Evolutionary conservation across 805 yeast species (phyloP).

Genomic region (Metschnikowia colocasiae): DNA sequence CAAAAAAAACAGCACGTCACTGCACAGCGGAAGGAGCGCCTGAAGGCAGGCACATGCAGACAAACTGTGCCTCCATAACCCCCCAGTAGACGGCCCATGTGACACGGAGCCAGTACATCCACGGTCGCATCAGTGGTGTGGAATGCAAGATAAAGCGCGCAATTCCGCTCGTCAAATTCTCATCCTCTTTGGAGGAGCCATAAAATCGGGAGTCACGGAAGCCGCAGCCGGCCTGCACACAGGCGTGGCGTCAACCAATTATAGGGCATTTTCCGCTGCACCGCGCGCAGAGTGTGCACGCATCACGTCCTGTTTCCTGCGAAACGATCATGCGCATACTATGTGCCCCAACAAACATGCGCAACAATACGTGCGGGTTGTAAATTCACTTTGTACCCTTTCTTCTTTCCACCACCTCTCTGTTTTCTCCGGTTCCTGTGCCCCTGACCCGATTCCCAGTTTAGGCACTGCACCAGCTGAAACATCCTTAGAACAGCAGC

Average conservation of each 20-base stretch:
- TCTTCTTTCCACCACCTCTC: constrained; percentile 1
- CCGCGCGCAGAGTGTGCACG: constrained; percentile 5
- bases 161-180: too few relatives aligned
- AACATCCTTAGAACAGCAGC: background rate
- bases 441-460: background rate
- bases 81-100: background rate
- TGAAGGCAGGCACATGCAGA: constrained; percentile 2
- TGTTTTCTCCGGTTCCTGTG: constrained; percentile 2
- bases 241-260: constrained; percentile 1
- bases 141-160: too few relatives aligned
- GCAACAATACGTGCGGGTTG: constrained; percentile 11
- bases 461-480: background rate
- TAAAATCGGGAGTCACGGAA: background rate
- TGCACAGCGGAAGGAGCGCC: constrained; percentile 7
- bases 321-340: constrained; percentile 14
- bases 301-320: constrained; percentile 12
- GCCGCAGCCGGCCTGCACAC: constrained; percentile 3
- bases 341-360: constrained; percentile 17
- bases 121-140: too few relatives aligned
- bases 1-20: constrained; percentile 5
- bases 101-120: too few relatives aligned
- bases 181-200: too few relatives aligned
- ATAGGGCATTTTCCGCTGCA: background rate
- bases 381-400: constrained; percentile 10
- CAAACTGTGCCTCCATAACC: background rate